These are phyloP conservation scores for Penicillium canariense DNA, from an alignment of 495 filamentous ascomycete genomes.

Conservation along the genomic window DNA sequence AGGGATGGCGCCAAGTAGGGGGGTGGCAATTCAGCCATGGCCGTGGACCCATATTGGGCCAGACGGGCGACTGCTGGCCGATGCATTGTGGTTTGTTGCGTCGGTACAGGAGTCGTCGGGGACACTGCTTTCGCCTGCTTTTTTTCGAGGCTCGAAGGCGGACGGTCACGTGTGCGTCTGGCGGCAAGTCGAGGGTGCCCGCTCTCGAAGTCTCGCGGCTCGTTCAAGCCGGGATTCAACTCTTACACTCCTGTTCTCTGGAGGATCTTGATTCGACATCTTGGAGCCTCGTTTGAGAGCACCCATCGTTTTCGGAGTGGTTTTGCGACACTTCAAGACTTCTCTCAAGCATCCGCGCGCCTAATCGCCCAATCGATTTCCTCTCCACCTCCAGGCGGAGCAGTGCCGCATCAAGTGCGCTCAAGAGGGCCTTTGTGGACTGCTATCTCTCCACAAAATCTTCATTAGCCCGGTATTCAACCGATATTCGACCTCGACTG, in stretches of 20 bases:
- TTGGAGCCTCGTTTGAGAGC: neutral
- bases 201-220: neutral
- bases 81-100: constrained; percentile 36
- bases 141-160: constrained; percentile 21
- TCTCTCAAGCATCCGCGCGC: constrained; percentile 35
- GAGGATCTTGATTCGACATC: neutral
- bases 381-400: constrained; percentile 40
- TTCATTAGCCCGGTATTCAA: constrained; percentile 9
- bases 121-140: constrained; percentile 8
- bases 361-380: constrained; percentile 34
- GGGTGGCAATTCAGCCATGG: constrained; percentile 40
- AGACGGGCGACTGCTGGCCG: constrained; percentile 36
- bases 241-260: neutral
- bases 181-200: constrained; percentile 10
- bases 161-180: constrained; percentile 20
- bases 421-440: constrained; percentile 31
- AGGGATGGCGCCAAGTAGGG: constrained; percentile 46
- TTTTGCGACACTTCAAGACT: constrained; percentile 3
- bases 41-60: constrained; percentile 33
- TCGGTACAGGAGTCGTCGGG: constrained; percentile 11
- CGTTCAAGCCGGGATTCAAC: neutral
- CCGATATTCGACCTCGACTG: constrained; percentile 4
- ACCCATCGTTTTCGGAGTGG: neutral
- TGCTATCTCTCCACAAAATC: constrained; percentile 23
- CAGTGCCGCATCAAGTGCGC: constrained; percentile 38